phyloP scores from a whole-genome alignment of 2,329 filamentous ascomycete genomes.

The Beauveria asiatica region DNA sequence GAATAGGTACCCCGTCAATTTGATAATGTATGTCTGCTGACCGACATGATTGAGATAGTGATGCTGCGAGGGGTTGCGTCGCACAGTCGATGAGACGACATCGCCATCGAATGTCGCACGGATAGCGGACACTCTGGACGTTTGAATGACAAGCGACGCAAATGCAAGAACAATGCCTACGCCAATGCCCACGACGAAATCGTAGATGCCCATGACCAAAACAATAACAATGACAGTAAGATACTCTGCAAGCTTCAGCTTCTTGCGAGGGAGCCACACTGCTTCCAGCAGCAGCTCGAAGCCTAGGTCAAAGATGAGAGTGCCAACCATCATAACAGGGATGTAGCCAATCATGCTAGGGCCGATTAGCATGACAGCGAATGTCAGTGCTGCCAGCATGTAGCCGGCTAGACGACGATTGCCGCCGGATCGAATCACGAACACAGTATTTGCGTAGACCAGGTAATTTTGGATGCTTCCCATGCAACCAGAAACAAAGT shows the following conservation, averaged over 20 bases:
- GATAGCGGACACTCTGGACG: conserved; percentile 81
- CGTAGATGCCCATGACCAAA: conserved; percentile 90
- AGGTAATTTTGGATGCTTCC: conserved; percentile 96
- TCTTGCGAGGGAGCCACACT: conserved; percentile 79
- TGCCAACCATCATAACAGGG: conserved; percentile 93
- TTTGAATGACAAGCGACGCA: conserved; percentile 83
- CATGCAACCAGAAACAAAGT: conserved; percentile 74
- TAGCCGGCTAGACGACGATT: conserved; percentile 78
- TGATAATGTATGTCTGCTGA: conserved; percentile 81
- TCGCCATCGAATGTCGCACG: conserved; percentile 84
- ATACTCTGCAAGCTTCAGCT: conserved; percentile 80
- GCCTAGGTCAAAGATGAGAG: conserved; percentile 87
- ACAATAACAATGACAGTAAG: conserved; percentile 84
- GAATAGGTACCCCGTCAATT: conserved; percentile 91
- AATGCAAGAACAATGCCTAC: conserved; percentile 89
- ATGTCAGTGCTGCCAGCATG: conserved; percentile 72
- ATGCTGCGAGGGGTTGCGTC: conserved; percentile 81
- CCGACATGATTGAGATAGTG: conserved; percentile 80
- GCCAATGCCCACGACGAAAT: conserved; percentile 91
- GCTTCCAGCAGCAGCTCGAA: conserved; percentile 89
- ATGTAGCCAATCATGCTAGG: conserved; percentile 88
- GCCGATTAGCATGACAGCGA: conserved; percentile 74
- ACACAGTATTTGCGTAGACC: conserved; percentile 94
- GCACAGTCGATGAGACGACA: conserved; percentile 83
- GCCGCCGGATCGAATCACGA: conserved; percentile 90